Conservation (phyloP, 2,329 filamentous ascomycete species). For the Coniochaeta sp. region DNA sequence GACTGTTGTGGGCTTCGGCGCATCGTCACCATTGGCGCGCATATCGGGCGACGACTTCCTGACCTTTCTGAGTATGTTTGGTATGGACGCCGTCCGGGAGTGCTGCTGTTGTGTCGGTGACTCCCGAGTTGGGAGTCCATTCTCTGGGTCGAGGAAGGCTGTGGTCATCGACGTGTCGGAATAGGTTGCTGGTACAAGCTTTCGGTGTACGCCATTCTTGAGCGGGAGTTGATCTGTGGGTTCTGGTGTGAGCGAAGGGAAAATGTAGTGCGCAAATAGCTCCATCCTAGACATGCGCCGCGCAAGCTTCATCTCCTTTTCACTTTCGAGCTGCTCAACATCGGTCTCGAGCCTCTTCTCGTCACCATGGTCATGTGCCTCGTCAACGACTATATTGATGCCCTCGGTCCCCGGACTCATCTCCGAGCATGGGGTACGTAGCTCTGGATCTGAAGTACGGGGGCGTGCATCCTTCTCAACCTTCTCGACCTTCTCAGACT, state of each 20-base stretch:
- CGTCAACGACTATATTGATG: background rate
- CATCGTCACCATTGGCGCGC: constrained; percentile 2
- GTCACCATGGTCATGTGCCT: background rate
- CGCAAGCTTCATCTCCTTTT: constrained; percentile 3
- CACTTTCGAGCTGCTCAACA: background rate
- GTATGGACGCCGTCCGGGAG: background rate
- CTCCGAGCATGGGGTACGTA: background rate
- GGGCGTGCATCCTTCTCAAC: background rate
- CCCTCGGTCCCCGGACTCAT: constrained; percentile 1
- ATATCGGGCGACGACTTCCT: constrained; percentile 6
- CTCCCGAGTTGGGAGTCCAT: background rate
- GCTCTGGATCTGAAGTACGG: background rate
- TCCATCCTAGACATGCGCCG: constrained; percentile 9
- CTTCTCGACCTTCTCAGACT: constrained; percentile 19
- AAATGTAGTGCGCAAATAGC: constrained; percentile 7
- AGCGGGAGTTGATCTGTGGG: constrained; percentile 7
- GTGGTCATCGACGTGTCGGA: background rate
- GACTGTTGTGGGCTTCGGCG: constrained; percentile 1
- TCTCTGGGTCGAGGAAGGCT: background rate
- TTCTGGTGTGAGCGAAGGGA: constrained; percentile 12
- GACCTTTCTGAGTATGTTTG: constrained; percentile 8
- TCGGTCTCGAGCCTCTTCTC: background rate
- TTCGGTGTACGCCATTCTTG: background rate
- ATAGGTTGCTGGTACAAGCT: constrained; percentile 5
- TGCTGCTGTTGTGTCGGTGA: constrained; percentile 4